Percentiles rank a stretch among this genome's conserved stretches.
Conservation (phyloP, 139 green algal species). For the Tetradesmus obliquus region DNA sequence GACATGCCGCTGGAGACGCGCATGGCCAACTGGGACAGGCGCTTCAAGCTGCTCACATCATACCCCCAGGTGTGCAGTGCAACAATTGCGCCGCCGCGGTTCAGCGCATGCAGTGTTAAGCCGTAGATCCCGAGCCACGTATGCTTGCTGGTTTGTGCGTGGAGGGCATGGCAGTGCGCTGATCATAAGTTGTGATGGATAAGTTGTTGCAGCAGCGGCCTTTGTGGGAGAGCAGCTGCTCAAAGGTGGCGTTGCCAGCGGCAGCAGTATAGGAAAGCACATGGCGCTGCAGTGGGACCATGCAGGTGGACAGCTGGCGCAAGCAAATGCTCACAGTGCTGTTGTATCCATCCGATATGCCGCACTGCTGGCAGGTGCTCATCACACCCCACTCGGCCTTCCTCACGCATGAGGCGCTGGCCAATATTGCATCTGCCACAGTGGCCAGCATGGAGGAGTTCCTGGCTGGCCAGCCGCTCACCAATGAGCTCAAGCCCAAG, state of each 20-base stretch:
- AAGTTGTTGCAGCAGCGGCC: no score
- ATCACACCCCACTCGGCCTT: constrained; percentile 87
- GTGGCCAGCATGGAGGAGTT: constrained; percentile 70
- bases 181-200: no score
- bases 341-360: no score
- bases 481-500: constrained; percentile 29
- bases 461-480: constrained; percentile 12
- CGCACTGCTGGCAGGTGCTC: constrained; percentile 60
- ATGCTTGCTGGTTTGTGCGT: neutral
- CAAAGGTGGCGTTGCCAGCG: no score
- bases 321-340: no score
- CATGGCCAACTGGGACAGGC: constrained; percentile 69
- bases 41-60: constrained; percentile 62
- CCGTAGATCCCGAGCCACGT: neutral
- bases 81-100: neutral
- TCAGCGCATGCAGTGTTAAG: neutral
- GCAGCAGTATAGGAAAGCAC: no score
- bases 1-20: constrained; percentile 46
- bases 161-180: neutral
- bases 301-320: no score
- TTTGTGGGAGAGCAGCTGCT: no score
- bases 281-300: no score
- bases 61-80: constrained; percentile 60
- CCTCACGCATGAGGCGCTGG: constrained; percentile 83
- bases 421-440: constrained; percentile 77